phyloP scores from a whole-genome alignment of 352 stramenopile species.

The Globisporangium cylindrosporum region DNA sequence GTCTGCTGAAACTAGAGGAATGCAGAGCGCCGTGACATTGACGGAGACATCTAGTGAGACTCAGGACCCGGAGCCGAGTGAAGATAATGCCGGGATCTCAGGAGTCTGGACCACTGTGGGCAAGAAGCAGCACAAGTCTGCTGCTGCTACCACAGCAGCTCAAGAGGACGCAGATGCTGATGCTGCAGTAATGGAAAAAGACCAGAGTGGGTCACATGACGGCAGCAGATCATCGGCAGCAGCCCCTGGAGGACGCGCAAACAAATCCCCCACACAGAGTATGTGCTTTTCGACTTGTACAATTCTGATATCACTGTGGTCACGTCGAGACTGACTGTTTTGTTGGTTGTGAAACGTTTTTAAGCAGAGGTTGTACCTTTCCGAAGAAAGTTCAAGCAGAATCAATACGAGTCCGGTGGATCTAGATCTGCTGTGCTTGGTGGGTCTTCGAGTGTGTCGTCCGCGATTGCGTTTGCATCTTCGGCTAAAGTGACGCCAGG shows the following conservation, averaged over 20 bases:
- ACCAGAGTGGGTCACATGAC: not conserved
- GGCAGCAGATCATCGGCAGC: not conserved
- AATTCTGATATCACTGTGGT: no score
- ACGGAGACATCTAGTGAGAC: not conserved
- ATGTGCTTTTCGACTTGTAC: not conserved
- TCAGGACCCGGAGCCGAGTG: not conserved
- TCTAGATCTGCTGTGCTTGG: not conserved
- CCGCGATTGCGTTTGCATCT: not conserved
- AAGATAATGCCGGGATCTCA: constrained; percentile 12
- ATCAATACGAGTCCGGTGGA: not conserved
- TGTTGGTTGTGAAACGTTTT: not conserved
- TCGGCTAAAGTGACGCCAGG: not conserved
- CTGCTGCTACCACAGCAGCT: constrained; percentile 11
- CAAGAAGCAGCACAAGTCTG: constrained; percentile 51
- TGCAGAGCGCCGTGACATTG: not conserved
- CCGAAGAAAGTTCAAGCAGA: constrained; percentile 10
- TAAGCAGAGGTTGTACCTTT: constrained; percentile 6
- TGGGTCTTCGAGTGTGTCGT: not conserved
- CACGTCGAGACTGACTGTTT: not conserved
- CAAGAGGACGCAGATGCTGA: not conserved
- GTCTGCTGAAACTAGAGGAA: not conserved
- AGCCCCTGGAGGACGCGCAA: not conserved
- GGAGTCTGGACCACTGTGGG: constrained; percentile 73
- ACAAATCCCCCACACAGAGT: constrained; percentile 13
- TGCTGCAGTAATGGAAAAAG: not conserved